phyloP scores from a whole-genome alignment of 495 filamentous ascomycete species.

The Daldinia decipiens region DNA sequence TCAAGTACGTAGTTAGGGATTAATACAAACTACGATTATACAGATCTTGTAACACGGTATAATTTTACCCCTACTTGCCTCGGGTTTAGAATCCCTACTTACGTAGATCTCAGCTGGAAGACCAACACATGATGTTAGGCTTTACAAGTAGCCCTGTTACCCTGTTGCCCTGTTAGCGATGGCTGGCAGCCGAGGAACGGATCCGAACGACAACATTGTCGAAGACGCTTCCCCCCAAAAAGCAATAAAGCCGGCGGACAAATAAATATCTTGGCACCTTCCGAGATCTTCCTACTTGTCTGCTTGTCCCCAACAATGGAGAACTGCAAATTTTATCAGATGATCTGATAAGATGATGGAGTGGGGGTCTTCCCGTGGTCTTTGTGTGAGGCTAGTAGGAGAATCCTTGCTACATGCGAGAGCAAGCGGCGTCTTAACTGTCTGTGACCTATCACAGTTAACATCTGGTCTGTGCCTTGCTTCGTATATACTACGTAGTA shows the following conservation, averaged over 20 bases:
- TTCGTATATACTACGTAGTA: slow-evolving; percentile 19
- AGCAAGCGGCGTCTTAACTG: not conserved
- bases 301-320: slow-evolving; percentile 17
- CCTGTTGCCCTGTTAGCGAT: not conserved
- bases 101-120: not conserved
- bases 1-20: slow-evolving; percentile 8
- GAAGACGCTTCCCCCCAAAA: not conserved
- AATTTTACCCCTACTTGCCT: not conserved
- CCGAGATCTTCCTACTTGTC: slow-evolving; percentile 10
- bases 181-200: not conserved
- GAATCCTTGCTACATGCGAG: slow-evolving; percentile 20
- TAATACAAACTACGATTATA: not conserved
- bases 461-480: not conserved
- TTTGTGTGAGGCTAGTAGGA: not conserved
- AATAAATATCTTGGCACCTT: slow-evolving; percentile 19
- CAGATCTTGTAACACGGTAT: not conserved
- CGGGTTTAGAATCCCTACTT: slow-evolving; percentile 11
- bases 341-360: slow-evolving; percentile 38
- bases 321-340: slow-evolving; percentile 38
- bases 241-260: slow-evolving; percentile 6
- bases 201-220: slow-evolving; percentile 13
- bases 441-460: slow-evolving; percentile 28
- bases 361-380: slow-evolving; percentile 21
- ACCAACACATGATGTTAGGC: slow-evolving; percentile 1
- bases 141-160: not conserved